Percentiles rank a stretch among this genome's conserved stretches.
phyloP scores from a whole-genome alignment of 1,284 basidiomycete species.

The Lignosus rhinocerotis region DNA sequence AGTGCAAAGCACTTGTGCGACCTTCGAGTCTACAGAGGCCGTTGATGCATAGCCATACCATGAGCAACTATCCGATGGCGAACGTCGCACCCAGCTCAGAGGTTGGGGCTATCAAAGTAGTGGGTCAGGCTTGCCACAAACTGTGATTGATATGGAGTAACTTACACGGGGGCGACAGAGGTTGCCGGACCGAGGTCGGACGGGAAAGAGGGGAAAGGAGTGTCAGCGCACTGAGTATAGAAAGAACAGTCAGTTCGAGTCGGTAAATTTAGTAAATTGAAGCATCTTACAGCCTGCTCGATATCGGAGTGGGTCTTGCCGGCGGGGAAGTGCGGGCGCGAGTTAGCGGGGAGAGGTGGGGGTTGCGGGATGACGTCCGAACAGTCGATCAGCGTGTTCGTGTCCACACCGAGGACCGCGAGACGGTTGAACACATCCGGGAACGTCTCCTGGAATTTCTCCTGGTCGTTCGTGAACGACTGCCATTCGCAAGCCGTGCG shows the following conservation, averaged over 20 bases:
- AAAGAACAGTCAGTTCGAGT: neutral
- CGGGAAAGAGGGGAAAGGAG: conserved; percentile 1
- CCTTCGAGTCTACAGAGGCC: too few species aligned
- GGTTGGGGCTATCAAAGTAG: neutral
- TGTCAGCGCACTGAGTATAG: neutral
- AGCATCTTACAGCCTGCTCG: conserved; percentile 12
- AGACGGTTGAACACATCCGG: conserved; percentile 12
- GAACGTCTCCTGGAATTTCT: conserved; percentile 25
- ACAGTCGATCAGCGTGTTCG: conserved; percentile 11
- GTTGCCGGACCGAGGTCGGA: conserved; percentile 2
- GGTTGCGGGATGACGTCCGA: conserved; percentile 20
- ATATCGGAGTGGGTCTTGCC: conserved; percentile 14
- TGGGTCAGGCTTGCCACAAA: neutral
- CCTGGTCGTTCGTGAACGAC: conserved; percentile 26
- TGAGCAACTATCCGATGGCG: too few species aligned
- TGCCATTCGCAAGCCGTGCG: conserved; percentile 27
- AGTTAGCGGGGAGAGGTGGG: neutral
- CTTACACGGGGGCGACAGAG: conserved; percentile 1
- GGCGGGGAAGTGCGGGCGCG: conserved; percentile 11
- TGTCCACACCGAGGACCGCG: neutral
- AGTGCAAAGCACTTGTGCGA: too few species aligned
- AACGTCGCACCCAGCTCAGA: neutral
- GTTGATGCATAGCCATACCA: too few species aligned
- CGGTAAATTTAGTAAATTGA: too few species aligned
- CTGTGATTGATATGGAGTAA: neutral